A percentile compares a stretch with the other conserved stretches of the same genome.
Conservation (phyloP, 179 eudicot genomes). For the Gypsophila paniculata region DNA sequence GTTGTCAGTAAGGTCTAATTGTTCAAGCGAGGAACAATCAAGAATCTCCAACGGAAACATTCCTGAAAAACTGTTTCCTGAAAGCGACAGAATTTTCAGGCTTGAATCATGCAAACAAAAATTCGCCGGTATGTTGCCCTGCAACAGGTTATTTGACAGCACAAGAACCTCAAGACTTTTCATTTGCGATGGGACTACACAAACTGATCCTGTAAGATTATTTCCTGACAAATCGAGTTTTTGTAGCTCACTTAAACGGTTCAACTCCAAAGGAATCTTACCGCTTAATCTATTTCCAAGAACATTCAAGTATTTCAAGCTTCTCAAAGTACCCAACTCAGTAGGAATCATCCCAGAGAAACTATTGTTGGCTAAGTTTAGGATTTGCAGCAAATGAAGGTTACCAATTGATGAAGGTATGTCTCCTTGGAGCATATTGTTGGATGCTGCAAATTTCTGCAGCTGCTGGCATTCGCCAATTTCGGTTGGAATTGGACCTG, state of each 20-base stretch:
- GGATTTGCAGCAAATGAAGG: constrained; percentile 41
- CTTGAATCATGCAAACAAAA: constrained; percentile 44
- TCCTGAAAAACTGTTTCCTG: constrained; percentile 52
- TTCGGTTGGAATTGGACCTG: constrained; percentile 52
- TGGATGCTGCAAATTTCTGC: constrained; percentile 63
- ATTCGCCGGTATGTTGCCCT: constrained; percentile 41
- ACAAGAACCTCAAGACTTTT: constrained; percentile 52
- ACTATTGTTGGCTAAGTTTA: constrained; percentile 75
- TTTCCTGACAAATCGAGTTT: constrained; percentile 63
- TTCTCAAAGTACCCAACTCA: constrained; percentile 40
- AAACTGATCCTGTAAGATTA: constrained; percentile 56
- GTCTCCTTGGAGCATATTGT: constrained; percentile 60
- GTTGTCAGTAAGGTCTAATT: constrained; percentile 68
- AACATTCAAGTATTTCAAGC: constrained; percentile 62
- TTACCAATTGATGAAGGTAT: constrained; percentile 59
- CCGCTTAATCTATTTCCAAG: constrained; percentile 61
- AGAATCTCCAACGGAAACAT: constrained; percentile 54
- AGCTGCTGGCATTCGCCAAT: constrained; percentile 50
- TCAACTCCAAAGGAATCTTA: constrained; percentile 55
- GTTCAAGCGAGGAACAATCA: constrained; percentile 51
- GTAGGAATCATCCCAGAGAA: constrained; percentile 56
- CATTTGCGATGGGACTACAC: constrained; percentile 33
- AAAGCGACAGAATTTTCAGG: constrained; percentile 43
- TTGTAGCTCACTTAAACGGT: constrained; percentile 42
- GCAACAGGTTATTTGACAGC: constrained; percentile 49